phyloP scores from a whole-genome alignment of 176 grass and related monocot species.

The Triticum turgidum region DNA sequence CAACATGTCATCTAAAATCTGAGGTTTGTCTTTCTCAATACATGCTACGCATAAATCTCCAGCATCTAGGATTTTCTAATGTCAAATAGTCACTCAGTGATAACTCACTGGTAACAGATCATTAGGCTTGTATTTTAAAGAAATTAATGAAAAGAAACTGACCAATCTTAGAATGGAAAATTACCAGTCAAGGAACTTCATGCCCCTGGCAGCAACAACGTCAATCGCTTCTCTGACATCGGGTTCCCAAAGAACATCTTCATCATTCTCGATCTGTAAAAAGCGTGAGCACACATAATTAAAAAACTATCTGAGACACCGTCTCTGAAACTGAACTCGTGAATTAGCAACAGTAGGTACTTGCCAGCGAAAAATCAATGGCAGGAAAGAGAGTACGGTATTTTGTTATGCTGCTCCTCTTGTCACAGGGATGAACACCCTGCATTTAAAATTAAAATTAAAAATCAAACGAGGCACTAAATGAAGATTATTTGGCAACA shows the following conservation, averaged over 20 bases:
- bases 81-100: neutral
- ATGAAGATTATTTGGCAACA: neutral
- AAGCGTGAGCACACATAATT: neutral
- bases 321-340: neutral
- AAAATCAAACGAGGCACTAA: neutral
- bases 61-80: neutral
- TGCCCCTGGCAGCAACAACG: conserved; percentile 56
- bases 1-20: neutral
- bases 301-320: neutral
- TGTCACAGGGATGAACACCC: conserved; percentile 89
- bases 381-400: conserved; percentile 69
- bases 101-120: neutral
- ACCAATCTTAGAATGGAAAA: conserved; percentile 1
- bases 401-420: conserved; percentile 80
- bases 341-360: conserved; percentile 8
- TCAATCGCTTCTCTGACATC: conserved; percentile 72
- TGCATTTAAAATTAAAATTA: conserved; percentile 32
- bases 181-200: conserved; percentile 89
- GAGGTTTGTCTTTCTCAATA: neutral
- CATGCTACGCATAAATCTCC: neutral
- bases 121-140: neutral
- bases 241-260: conserved; percentile 80
- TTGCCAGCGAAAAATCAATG: conserved; percentile 90
- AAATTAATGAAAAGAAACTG: neutral
- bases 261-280: conserved; percentile 77